Percentiles rank a stretch among this genome's conserved stretches.
Evolutionary conservation across 140 eudicot species (phyloP).

Genomic region (Ambrosia hybrid): DNA sequence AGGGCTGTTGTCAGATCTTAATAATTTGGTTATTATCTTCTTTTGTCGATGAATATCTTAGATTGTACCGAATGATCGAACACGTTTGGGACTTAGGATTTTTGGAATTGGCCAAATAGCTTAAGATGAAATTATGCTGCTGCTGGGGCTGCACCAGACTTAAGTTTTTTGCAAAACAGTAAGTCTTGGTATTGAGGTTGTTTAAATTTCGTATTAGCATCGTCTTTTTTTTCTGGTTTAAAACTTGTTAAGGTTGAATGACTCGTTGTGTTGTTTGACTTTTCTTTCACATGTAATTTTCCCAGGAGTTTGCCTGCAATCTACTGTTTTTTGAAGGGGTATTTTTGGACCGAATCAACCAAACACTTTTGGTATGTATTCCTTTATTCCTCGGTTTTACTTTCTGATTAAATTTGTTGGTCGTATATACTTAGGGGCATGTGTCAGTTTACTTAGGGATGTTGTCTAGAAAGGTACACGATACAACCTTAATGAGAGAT

Average conservation of each 20-base stretch:
- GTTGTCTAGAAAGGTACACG: too few relatives aligned
- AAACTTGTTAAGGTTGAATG: not conserved
- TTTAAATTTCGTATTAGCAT: too few relatives aligned
- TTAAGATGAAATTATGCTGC: not conserved
- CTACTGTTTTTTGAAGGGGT: not conserved
- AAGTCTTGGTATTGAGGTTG: too few relatives aligned
- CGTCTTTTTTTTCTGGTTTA: too few relatives aligned
- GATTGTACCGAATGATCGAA: not conserved
- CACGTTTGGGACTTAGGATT: not conserved
- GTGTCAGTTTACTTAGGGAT: too few relatives aligned
- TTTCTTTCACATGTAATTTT: not conserved
- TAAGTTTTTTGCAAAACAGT: conserved; percentile 14
- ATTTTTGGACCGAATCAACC: too few relatives aligned
- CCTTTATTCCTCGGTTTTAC: too few relatives aligned
- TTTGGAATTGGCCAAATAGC: not conserved
- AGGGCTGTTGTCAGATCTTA: too few relatives aligned
- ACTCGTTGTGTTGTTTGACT: not conserved
- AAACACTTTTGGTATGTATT: too few relatives aligned
- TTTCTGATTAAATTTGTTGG: too few relatives aligned
- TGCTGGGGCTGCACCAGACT: not conserved
- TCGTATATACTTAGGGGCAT: too few relatives aligned
- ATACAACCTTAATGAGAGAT: too few relatives aligned
- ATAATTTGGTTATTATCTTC: not conserved
- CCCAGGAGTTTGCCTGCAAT: not conserved
- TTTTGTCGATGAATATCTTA: not conserved